Percentiles rank a stretch among this genome's conserved stretches.
phyloP scores from a whole-genome alignment of 495 filamentous ascomycete species.

The Tuber aestivum region DNA sequence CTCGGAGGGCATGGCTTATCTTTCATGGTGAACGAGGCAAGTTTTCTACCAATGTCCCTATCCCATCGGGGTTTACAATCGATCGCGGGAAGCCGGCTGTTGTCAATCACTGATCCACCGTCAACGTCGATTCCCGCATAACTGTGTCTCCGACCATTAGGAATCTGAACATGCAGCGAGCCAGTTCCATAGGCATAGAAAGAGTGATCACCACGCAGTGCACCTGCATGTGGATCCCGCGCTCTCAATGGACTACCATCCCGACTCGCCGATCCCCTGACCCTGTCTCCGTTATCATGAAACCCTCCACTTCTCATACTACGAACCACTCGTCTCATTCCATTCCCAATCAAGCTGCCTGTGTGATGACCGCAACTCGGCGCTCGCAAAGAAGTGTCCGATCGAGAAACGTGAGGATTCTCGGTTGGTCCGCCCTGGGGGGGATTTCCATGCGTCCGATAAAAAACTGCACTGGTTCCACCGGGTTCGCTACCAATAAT shows the following conservation, averaged over 20 bases:
- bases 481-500: slow-evolving; percentile 21
- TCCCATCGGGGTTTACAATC: slow-evolving; percentile 1
- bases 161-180: slow-evolving; percentile 33
- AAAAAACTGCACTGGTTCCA: slow-evolving; percentile 4
- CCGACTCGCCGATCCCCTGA: slow-evolving; percentile 28
- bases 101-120: slow-evolving; percentile 1
- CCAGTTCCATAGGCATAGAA: slow-evolving; percentile 32
- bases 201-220: slow-evolving; percentile 34
- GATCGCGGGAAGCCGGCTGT: not conserved
- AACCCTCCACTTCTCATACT: slow-evolving; percentile 32
- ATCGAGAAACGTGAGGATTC: slow-evolving; percentile 13
- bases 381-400: slow-evolving; percentile 25
- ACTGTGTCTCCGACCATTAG: slow-evolving; percentile 28
- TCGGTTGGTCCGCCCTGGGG: not conserved
- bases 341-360: slow-evolving; percentile 33
- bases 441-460: not conserved
- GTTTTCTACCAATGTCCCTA: slow-evolving; percentile 15
- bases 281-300: slow-evolving; percentile 22
- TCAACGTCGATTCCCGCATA: slow-evolving; percentile 31
- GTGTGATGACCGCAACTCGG: slow-evolving; percentile 22
- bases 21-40: slow-evolving; percentile 17
- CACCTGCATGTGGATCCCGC: slow-evolving; percentile 31
- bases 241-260: slow-evolving; percentile 36
- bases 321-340: slow-evolving; percentile 28
- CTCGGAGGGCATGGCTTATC: slow-evolving; percentile 34